Percentiles rank a stretch among this genome's conserved stretches.
Evolutionary conservation across 164 flowering plant genomes (phyloP).

Genomic region (Taxillus chinensis): DNA sequence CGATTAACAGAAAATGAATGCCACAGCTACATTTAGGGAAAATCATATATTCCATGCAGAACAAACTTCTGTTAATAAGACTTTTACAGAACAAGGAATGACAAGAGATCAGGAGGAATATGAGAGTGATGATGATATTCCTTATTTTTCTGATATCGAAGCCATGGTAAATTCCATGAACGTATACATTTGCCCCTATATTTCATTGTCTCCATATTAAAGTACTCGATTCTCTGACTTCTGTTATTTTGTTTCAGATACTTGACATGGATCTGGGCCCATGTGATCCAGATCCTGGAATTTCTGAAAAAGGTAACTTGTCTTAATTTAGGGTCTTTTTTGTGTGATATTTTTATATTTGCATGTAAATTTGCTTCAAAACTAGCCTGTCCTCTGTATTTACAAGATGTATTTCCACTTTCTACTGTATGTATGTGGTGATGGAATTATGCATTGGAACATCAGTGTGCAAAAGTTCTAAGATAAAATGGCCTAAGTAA

Average conservation of each 20-base stretch:
- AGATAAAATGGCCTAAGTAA: too few species aligned
- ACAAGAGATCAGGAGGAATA: conserved; percentile 1
- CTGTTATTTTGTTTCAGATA: conserved; percentile 1
- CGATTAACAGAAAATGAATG: neutral
- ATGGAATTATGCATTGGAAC: too few species aligned
- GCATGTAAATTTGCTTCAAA: too few species aligned
- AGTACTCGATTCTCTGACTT: neutral
- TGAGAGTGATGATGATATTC: conserved; percentile 7
- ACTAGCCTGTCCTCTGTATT: too few species aligned
- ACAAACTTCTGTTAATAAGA: neutral
- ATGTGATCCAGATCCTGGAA: neutral
- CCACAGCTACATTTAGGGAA: neutral
- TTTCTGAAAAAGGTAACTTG: conserved; percentile 1
- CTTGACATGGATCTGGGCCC: conserved; percentile 7
- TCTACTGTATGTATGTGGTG: too few species aligned
- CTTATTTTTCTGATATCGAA: conserved; percentile 3
- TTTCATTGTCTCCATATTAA: neutral
- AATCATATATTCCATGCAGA: neutral
- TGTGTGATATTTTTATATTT: too few species aligned
- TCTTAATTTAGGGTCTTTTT: neutral
- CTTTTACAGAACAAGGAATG: neutral
- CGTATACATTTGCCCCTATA: neutral
- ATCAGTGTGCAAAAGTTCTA: too few species aligned
- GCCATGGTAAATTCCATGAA: conserved; percentile 1
- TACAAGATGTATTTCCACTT: too few species aligned